Conservation (phyloP, 2,329 filamentous ascomycete species). For the Ilyonectria destructans region DNA sequence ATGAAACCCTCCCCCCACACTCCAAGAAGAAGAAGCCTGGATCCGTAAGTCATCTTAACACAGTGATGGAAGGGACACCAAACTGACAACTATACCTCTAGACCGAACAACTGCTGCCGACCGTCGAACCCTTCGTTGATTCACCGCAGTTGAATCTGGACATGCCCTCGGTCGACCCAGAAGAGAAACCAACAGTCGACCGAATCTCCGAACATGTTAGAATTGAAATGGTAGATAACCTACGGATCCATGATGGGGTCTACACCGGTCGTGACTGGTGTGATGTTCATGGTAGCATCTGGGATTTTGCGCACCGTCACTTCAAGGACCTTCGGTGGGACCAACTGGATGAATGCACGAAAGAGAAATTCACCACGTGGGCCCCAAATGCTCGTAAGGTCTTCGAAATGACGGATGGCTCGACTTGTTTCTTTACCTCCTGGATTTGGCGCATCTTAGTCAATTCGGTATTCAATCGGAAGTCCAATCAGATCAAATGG, state of each 20-base stretch:
- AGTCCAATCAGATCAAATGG: not conserved
- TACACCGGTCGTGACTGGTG: too few species aligned
- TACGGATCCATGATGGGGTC: too few species aligned
- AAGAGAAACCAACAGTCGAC: too few species aligned
- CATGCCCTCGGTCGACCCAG: too few species aligned
- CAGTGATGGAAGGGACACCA: not conserved
- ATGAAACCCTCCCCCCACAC: not conserved
- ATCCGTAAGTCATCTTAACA: not conserved
- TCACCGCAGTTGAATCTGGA: too few species aligned
- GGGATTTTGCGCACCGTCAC: too few species aligned
- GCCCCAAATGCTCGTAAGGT: not conserved
- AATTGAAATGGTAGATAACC: too few species aligned
- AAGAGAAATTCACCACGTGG: not conserved
- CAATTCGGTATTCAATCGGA: not conserved
- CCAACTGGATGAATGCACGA: not conserved
- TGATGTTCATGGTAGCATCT: too few species aligned
- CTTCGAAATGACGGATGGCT: not conserved
- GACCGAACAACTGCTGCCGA: not conserved
- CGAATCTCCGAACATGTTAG: too few species aligned
- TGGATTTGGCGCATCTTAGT: not conserved
- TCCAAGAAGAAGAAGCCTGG: not conserved
- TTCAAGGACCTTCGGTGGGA: not conserved
- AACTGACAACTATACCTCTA: not conserved
- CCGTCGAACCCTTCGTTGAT: not conserved
- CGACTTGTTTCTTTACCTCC: not conserved